These are phyloP conservation scores for Cytidiella melzeri DNA, from an alignment of 768 basidiomycete species.

Conservation along the genomic window DNA sequence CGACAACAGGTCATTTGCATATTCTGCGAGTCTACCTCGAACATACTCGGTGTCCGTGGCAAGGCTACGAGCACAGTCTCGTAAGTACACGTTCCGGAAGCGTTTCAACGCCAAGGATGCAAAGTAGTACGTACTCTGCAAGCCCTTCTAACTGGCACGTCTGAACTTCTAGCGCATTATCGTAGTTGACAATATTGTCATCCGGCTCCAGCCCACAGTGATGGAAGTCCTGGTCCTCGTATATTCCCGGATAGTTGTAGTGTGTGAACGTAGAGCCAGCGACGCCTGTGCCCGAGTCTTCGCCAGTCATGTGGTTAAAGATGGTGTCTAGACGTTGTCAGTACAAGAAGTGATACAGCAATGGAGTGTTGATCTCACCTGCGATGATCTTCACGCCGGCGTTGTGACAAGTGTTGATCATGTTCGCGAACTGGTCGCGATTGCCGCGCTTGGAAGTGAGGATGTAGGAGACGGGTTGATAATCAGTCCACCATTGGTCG, in stretches of 20 bases:
- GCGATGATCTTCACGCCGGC: conserved; percentile 37
- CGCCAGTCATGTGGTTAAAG: conserved; percentile 61
- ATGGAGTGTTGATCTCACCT: conserved; percentile 24
- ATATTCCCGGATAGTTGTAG: conserved; percentile 33
- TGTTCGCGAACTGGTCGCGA: conserved; percentile 40
- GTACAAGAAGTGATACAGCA: background rate
- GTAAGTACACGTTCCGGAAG: background rate
- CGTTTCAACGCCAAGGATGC: background rate
- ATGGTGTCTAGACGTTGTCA: conserved; percentile 40
- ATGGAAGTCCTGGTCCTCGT: conserved; percentile 43
- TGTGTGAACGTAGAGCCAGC: conserved; percentile 48
- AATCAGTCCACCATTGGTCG: conserved; percentile 69
- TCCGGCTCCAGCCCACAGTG: conserved; percentile 50
- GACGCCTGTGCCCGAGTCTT: conserved; percentile 41
- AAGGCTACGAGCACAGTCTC: conserved; percentile 31
- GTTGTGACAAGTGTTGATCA: conserved; percentile 33
- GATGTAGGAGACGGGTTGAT: conserved; percentile 62
- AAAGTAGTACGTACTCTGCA: conserved; percentile 29
- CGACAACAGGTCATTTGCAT: conserved; percentile 54
- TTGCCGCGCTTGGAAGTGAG: conserved; percentile 62
- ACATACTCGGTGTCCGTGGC: conserved; percentile 60
- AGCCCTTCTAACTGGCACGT: conserved; percentile 33
- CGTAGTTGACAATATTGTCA: conserved; percentile 52
- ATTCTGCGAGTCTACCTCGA: conserved; percentile 44
- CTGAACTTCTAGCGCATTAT: conserved; percentile 44